Conservation (phyloP, 2,329 filamentous ascomycete species). For the Alternaria rosae region DNA sequence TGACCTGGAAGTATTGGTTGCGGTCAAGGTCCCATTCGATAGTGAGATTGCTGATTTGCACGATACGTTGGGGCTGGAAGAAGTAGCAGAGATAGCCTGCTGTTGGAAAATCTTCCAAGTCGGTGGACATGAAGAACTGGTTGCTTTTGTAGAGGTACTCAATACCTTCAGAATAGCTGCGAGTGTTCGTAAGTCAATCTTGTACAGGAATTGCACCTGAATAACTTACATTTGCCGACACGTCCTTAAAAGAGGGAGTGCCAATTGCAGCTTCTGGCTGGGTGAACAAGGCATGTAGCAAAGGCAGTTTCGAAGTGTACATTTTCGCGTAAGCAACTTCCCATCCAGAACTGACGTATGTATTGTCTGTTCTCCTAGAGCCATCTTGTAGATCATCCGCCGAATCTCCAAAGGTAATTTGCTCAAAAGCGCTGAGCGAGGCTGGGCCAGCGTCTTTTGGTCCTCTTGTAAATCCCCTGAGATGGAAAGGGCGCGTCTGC, state of each 20-base stretch:
- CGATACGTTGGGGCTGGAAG: slow-evolving; percentile 28
- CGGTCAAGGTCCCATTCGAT: slow-evolving; percentile 27
- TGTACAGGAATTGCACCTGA: neutral
- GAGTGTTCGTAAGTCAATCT: neutral
- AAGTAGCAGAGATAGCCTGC: slow-evolving; percentile 26
- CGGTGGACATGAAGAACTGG: slow-evolving; percentile 24
- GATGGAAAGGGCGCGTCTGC: slow-evolving; percentile 22
- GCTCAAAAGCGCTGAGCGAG: slow-evolving; percentile 25
- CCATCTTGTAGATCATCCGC: slow-evolving; percentile 25
- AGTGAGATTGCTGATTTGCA: slow-evolving; percentile 22
- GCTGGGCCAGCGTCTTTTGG: slow-evolving; percentile 23
- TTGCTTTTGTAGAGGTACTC: slow-evolving; percentile 31
- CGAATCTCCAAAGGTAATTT: slow-evolving; percentile 33
- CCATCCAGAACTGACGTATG: slow-evolving; percentile 17
- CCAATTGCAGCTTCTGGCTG: slow-evolving; percentile 7
- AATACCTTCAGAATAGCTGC: slow-evolving; percentile 35
- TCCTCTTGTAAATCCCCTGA: slow-evolving; percentile 8
- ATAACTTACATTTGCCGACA: slow-evolving; percentile 32
- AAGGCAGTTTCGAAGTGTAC: neutral
- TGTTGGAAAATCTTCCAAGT: slow-evolving; percentile 19
- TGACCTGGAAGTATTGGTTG: slow-evolving; percentile 10
- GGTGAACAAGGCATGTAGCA: neutral
- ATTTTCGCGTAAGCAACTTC: slow-evolving; percentile 15
- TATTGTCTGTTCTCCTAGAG: slow-evolving; percentile 20
- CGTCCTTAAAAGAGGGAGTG: slow-evolving; percentile 22